Evolutionary conservation across 352 stramenopile genomes (phyloP), one percentile per base, ranked within the genome.

Genomic region (Aphanomyces astaci): DNA sequence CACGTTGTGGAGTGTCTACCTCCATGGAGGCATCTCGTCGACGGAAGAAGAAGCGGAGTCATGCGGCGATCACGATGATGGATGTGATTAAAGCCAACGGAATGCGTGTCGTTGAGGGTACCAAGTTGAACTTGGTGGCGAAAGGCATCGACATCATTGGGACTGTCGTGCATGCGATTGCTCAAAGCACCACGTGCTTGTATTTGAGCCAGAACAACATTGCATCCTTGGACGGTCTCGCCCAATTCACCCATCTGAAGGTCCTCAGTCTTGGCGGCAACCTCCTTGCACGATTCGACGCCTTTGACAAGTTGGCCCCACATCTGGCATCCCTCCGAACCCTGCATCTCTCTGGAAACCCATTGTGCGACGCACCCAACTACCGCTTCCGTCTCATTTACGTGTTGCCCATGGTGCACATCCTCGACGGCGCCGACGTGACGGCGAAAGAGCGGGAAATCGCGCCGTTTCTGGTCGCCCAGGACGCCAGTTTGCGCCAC

Each of bases 181-280:
- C 62, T 11, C 62, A 52, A 36, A 74, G 76, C 28, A 76, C 90
- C 30, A 83, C 75, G 11, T 76, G 81, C 39, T 60, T 91, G 45
- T 94, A 92, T 64, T 70, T 94, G 66, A 94, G 86, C 63, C 86
- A 92, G 60, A 94, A 94, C 72, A 79, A 87, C 54, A 70, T 94
- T 17, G 11, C 51, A 2, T 67, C 48, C 0, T 68, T 92, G 4
- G 66, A 79, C 1, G 82, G 83, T 0, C 64, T 90, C 1, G 75
- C 88, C 17, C 84, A 94, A 66, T 92, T 94, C 33, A 48, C 52
- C 13, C 43, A 54, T 9, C 72, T 94, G 28, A 77, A 81, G 0
- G 65, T 92, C 22, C 64, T 94, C 22, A 92, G 84, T 0, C 49
- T 92, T 2, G 82, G 81, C 1, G 78, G 77, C 28, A 94, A 92